Evolutionary conservation across 2,329 filamentous ascomycete genomes (phyloP).

Genomic region (Fusarium staphyleae): DNA sequence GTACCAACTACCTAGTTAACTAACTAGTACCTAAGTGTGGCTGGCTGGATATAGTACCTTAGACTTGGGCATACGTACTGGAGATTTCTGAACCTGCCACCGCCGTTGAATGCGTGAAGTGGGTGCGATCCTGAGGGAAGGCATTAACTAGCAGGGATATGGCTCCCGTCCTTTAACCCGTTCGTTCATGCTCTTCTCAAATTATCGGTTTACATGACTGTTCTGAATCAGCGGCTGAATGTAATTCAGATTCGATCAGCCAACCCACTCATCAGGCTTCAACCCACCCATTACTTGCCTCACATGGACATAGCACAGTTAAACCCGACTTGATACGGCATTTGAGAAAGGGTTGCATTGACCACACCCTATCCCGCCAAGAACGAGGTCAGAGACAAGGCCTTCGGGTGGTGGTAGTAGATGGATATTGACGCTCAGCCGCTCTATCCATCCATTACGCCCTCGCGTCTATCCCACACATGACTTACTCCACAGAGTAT

Average conservation of each 20-base stretch:
- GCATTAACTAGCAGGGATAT: constrained; percentile 17
- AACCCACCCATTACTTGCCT: background rate
- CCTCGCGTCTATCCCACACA: constrained; percentile 11
- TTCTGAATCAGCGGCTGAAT: constrained; percentile 1
- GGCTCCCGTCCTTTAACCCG: constrained; percentile 19
- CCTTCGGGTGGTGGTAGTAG: constrained; percentile 2
- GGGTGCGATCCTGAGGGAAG: constrained; percentile 29
- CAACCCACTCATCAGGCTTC: background rate
- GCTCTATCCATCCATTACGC: constrained; percentile 27
- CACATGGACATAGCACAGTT: background rate
- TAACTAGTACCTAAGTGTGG: too few relatives aligned
- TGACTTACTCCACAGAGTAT: too few relatives aligned
- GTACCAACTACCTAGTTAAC: too few relatives aligned
- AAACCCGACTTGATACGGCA: constrained; percentile 1
- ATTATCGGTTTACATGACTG: constrained; percentile 9
- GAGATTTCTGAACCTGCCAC: too few relatives aligned
- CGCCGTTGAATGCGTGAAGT: constrained; percentile 6
- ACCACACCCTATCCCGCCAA: constrained; percentile 38
- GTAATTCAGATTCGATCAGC: background rate
- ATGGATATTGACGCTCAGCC: constrained; percentile 24
- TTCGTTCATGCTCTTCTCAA: constrained; percentile 24
- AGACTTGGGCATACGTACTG: background rate
- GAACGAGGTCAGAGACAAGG: constrained; percentile 16
- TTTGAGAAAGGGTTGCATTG: constrained; percentile 32
- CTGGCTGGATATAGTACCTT: background rate